These are phyloP conservation scores for Babjeviella inositovora DNA, from an alignment of 805 yeast genomes.

Conservation along the genomic window DNA sequence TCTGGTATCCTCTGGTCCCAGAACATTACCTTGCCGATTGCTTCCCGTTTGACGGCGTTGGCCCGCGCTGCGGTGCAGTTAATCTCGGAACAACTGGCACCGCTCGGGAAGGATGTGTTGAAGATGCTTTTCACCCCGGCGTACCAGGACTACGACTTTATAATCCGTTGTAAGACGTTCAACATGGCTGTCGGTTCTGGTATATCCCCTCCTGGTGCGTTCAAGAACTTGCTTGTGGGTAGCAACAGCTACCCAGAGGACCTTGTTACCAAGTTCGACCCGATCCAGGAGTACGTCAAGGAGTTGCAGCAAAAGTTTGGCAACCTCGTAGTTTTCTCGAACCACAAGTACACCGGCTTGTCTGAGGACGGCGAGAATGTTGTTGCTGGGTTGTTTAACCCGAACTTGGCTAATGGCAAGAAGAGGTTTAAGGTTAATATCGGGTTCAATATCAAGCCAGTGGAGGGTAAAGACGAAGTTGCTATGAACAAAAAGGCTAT, in stretches of 20 bases:
- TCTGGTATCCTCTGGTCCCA: constrained; percentile 77
- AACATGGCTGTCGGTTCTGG: constrained; percentile 35
- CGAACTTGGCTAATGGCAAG: constrained; percentile 30
- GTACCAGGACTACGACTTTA: constrained; percentile 70
- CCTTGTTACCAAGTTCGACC: constrained; percentile 36
- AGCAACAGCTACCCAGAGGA: constrained; percentile 15
- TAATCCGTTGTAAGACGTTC: constrained; percentile 35
- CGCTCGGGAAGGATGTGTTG: constrained; percentile 16
- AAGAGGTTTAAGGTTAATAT: constrained; percentile 67
- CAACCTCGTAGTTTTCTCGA: constrained; percentile 56
- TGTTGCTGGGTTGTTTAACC: constrained; percentile 72
- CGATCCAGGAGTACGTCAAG: constrained; percentile 37
- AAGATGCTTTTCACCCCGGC: constrained; percentile 67
- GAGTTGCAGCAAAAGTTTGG: constrained; percentile 52
- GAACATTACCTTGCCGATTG: constrained; percentile 50
- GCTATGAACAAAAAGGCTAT: constrained; percentile 57
- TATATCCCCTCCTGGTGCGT: constrained; percentile 31
- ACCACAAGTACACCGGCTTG: constrained; percentile 35
- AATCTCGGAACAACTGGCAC: constrained; percentile 8
- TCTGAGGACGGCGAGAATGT: constrained; percentile 41
- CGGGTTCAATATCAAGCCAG: constrained; percentile 60
- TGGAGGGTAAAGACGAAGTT: constrained; percentile 32
- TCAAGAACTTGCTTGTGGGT: constrained; percentile 37
- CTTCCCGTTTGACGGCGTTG: constrained; percentile 77
- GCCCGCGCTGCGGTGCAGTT: constrained; percentile 58